Percentiles rank a stretch among this genome's conserved stretches.
Evolutionary conservation across 371 early-diverging fungal species (phyloP).

Genomic region (Umbelopsis sp.): DNA sequence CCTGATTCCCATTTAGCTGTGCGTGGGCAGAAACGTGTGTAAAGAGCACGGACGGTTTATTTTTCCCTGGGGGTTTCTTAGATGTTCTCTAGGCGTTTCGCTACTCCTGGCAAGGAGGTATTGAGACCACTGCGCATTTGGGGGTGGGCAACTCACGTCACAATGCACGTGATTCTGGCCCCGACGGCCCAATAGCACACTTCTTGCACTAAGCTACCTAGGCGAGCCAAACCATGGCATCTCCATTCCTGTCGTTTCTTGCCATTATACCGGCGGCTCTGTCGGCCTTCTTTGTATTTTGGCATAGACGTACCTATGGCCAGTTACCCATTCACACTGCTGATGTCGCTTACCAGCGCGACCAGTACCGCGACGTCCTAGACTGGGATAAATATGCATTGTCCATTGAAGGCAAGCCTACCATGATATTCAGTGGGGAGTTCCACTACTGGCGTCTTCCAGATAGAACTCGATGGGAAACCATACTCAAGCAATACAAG

Average conservation of each 20-base stretch:
- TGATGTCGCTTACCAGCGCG: conserved; percentile 62
- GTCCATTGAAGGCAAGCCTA: conserved; percentile 63
- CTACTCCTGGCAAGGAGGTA: too few species aligned
- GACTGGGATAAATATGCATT: conserved; percentile 70
- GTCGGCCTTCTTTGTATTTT: conserved; percentile 39
- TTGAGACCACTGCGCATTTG: too few species aligned
- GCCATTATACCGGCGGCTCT: conserved; percentile 43
- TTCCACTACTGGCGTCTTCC: conserved; percentile 85
- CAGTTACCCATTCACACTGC: conserved; percentile 53
- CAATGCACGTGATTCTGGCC: too few species aligned
- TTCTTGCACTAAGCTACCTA: neutral
- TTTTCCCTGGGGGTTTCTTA: neutral
- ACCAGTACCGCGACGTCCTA: conserved; percentile 52
- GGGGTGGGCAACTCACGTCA: too few species aligned
- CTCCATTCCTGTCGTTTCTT: conserved; percentile 43
- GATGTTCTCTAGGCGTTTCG: too few species aligned
- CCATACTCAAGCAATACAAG: conserved; percentile 69
- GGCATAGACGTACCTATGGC: conserved; percentile 53
- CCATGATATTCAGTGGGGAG: conserved; percentile 70
- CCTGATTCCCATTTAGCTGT: neutral
- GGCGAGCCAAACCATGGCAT: neutral
- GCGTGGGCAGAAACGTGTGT: neutral
- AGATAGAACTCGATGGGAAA: conserved; percentile 61
- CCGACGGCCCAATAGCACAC: too few species aligned
- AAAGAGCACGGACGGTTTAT: neutral